Evolutionary conservation across 495 filamentous ascomycete genomes (phyloP).

Genomic region (Mytilinidion resinicola): DNA sequence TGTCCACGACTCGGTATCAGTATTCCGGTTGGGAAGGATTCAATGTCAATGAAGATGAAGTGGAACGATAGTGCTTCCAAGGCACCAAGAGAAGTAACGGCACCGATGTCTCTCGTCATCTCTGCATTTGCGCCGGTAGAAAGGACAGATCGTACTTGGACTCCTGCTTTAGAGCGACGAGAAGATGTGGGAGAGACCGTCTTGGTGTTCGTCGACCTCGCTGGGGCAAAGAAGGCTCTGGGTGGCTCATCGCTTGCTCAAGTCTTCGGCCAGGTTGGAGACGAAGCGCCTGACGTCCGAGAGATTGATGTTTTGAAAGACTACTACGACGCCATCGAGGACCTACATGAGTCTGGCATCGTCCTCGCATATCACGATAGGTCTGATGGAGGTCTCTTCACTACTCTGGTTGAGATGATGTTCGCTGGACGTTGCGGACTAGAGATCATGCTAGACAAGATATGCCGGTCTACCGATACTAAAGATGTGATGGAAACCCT

Average conservation of each 20-base stretch:
- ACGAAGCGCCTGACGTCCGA: slow-evolving; percentile 77
- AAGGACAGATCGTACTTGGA: slow-evolving; percentile 83
- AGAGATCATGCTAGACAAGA: slow-evolving; percentile 72
- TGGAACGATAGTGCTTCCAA: slow-evolving; percentile 73
- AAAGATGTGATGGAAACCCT: slow-evolving; percentile 65
- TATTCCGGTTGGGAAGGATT: slow-evolving; percentile 96
- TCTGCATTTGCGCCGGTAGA: slow-evolving; percentile 81
- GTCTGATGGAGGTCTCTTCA: slow-evolving; percentile 89
- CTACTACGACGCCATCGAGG: slow-evolving; percentile 83
- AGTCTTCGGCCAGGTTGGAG: slow-evolving; percentile 79
- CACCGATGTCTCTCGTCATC: slow-evolving; percentile 83
- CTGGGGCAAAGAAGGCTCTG: slow-evolving; percentile 66
- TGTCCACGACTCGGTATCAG: slow-evolving; percentile 77
- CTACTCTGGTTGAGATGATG: slow-evolving; percentile 94
- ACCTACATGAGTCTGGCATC: slow-evolving; percentile 77
- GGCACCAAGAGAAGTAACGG: slow-evolving; percentile 74
- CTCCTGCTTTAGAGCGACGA: slow-evolving; percentile 70
- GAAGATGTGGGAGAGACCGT: slow-evolving; percentile 88
- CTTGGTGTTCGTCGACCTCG: slow-evolving; percentile 86
- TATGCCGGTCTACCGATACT: slow-evolving; percentile 50
- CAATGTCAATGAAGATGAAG: slow-evolving; percentile 96
- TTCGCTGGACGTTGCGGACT: slow-evolving; percentile 91
- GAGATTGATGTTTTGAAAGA: slow-evolving; percentile 77
- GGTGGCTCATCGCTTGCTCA: slow-evolving; percentile 93
- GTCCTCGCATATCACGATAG: slow-evolving; percentile 94